Base-by-base conservation (phyloP, 805 yeast species). In the Zygosaccharomyces bisporus region DNA sequence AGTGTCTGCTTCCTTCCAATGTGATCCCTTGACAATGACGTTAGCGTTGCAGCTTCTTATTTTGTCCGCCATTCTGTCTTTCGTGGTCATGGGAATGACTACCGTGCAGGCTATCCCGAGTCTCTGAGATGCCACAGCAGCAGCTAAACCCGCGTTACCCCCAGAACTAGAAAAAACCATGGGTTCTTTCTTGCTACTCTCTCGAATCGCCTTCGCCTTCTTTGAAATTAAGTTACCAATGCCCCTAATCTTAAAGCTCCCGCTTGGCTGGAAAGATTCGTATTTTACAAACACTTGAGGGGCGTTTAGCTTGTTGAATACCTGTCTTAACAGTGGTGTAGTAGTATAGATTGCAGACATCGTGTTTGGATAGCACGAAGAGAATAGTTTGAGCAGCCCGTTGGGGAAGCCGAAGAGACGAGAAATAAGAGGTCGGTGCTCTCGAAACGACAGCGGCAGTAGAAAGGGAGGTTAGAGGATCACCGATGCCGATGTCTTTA, bases 231-330 rank as follows among this genome's bases (percentile, higher is more conserved):
- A 63, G 44, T 72, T 52, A 2, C 81, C 79, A 21, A 77, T 64
- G 0, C 82, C 82, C 52, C 81, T 63, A 3, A 75, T 61, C 56
- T 77, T 77, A 65, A 77, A 77, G 45, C 79, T 73, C 0, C 80
- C 79, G 3, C 77, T 68, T 1, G 81, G 81, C 49, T 77, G 81
- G 30, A 70, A 64, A 35, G 54, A 63, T 51, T 77, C 81, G 44
- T 69, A 69, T 49, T 77, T 77, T 42, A 77, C 58, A 18, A 68
- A 61, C 0, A 76, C 60, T 9, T 69, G 61, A 2, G 56, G 56
- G 13, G 27, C 20, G 6, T 12, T 18, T 8, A 18, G 34, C 8
- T 35, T 29, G 12, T 38, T 17, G 18, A 52, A 47, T 17, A 29
- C 16, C 13, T 45, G 47, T 9, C 37, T 25, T 4, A 52, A 18